Evolutionary conservation across 768 basidiomycete species (phyloP).

Genomic region (Phlebiopsis gigantea): DNA sequence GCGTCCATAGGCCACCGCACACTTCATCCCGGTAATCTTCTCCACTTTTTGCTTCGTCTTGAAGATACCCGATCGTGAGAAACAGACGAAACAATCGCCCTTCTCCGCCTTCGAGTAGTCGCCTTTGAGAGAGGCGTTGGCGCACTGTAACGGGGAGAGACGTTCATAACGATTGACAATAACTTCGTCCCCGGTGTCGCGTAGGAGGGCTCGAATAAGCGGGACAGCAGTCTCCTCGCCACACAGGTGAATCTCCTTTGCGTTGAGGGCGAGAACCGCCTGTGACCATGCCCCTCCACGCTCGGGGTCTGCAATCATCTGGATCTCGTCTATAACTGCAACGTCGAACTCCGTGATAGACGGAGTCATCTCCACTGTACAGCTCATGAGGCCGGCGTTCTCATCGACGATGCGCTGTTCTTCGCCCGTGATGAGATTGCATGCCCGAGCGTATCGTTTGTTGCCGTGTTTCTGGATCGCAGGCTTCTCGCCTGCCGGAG

Average conservation of each 20-base stretch:
- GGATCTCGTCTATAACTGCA: conserved; percentile 95
- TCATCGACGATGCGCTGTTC: conserved; percentile 69
- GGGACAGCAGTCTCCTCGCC: conserved; percentile 92
- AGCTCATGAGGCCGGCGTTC: conserved; percentile 56
- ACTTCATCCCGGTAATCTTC: conserved; percentile 61
- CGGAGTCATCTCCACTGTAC: conserved; percentile 91
- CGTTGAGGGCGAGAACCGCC: conserved; percentile 71
- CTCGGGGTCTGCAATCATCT: conserved; percentile 79
- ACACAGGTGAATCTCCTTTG: conserved; percentile 87
- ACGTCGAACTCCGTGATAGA: conserved; percentile 50
- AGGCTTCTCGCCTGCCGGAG: conserved; percentile 6
- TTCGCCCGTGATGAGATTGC: conserved; percentile 91
- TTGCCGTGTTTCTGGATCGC: conserved; percentile 33
- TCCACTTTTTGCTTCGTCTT: conserved; percentile 70
- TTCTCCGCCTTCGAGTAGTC: conserved; percentile 57
- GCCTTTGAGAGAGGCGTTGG: conserved; percentile 54
- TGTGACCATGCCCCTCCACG: conserved; percentile 81
- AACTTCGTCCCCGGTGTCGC: conserved; percentile 77
- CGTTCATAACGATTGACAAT: conserved; percentile 81
- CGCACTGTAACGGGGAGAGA: conserved; percentile 76
- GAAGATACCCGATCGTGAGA: conserved; percentile 74
- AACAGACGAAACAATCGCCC: conserved; percentile 91
- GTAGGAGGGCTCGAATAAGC: conserved; percentile 63
- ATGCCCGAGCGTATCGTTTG: conserved; percentile 41
- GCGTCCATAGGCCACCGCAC: conserved; percentile 90